Percentiles rank a stretch among this genome's conserved stretches.
Conservation (phyloP, 495 filamentous ascomycete genomes). For the Lichina pygmaea region DNA sequence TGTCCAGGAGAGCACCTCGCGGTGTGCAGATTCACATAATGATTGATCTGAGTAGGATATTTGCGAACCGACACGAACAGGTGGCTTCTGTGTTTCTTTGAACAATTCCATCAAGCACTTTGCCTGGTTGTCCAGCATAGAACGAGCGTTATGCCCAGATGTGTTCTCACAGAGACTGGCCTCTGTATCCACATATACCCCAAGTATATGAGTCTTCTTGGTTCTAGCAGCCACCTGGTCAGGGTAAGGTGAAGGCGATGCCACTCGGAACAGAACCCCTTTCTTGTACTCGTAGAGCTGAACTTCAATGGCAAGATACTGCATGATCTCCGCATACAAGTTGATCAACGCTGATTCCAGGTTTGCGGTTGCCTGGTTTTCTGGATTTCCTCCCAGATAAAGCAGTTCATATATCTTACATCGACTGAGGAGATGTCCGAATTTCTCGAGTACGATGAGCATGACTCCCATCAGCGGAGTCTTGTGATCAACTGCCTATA, state of each 20-base stretch:
- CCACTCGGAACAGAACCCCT: no score
- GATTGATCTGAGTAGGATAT: neutral
- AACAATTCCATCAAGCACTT: neutral
- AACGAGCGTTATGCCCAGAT: neutral
- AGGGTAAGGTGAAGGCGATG: neutral
- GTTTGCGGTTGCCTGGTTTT: neutral
- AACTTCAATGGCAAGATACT: neutral
- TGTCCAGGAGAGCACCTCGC: neutral
- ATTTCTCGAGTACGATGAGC: neutral
- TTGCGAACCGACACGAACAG: neutral
- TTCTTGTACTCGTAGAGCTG: neutral
- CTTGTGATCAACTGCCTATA: neutral
- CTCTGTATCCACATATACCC: neutral
- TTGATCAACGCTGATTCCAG: neutral
- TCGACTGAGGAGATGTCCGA: neutral
- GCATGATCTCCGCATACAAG: neutral
- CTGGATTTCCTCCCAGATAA: neutral
- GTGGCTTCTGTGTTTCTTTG: neutral
- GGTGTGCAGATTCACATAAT: no score
- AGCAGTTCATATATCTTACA: neutral
- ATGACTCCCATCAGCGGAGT: neutral
- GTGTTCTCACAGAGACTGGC: neutral
- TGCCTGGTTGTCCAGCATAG: neutral
- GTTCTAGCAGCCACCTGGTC: neutral
- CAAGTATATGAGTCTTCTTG: neutral